These are phyloP conservation scores for Nakazawaea holstii DNA, from an alignment of 805 yeast species.

Conservation along the genomic window DNA sequence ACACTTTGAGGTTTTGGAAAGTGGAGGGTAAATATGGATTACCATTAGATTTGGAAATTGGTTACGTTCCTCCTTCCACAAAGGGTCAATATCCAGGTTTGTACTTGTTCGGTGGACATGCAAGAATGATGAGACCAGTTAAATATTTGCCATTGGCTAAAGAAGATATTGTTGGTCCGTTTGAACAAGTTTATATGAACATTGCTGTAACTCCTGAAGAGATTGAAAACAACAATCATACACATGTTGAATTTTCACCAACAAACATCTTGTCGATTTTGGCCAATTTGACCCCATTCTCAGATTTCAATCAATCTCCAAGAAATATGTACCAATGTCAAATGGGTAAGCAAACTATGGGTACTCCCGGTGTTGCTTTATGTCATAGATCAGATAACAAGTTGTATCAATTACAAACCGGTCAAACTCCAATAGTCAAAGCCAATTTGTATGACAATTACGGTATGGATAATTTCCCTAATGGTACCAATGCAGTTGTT, in stretches of 20 bases:
- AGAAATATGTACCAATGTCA: slow-evolving; percentile 94
- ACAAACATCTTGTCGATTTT: slow-evolving; percentile 90
- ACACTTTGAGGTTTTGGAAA: slow-evolving; percentile 89
- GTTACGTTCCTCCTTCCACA: slow-evolving; percentile 92
- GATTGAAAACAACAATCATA: slow-evolving; percentile 72
- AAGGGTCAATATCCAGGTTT: slow-evolving; percentile 98
- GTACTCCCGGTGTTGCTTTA: slow-evolving; percentile 97
- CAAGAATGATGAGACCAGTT: slow-evolving; percentile 96
- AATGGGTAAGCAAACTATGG: slow-evolving; percentile 99
- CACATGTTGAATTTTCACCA: slow-evolving; percentile 93
- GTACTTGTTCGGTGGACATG: slow-evolving; percentile 82
- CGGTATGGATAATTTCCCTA: slow-evolving; percentile 98
- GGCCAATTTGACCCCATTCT: slow-evolving; percentile 96
- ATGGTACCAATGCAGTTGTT: slow-evolving; percentile 96
- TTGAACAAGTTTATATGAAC: slow-evolving; percentile 96
- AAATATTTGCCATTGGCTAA: slow-evolving; percentile 82
- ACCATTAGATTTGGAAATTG: slow-evolving; percentile 86
- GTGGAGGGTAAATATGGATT: slow-evolving; percentile 74
- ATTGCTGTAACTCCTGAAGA: slow-evolving; percentile 93
- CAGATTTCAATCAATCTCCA: slow-evolving; percentile 98
- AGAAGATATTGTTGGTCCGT: slow-evolving; percentile 90
- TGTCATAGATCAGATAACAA: slow-evolving; percentile 92
- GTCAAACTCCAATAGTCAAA: slow-evolving; percentile 96
- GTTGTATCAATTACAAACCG: slow-evolving; percentile 85
- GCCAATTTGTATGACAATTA: slow-evolving; percentile 91